Conservation (phyloP, 257 asterid genomes). For the Solanum microdontum region DNA sequence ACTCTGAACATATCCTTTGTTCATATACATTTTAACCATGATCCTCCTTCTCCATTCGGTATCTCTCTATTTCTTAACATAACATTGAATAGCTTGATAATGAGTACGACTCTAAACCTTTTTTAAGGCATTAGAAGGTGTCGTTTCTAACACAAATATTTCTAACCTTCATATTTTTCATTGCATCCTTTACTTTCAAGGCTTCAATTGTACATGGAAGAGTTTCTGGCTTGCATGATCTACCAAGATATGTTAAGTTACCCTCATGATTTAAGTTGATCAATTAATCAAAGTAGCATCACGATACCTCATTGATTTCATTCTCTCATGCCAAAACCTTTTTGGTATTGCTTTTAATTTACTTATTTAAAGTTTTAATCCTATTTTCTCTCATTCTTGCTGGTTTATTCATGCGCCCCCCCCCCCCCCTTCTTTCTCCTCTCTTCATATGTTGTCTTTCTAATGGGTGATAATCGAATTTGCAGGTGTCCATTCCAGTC, state of each 20-base stretch:
- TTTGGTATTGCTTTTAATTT: neutral
- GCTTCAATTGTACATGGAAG: neutral
- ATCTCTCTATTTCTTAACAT: neutral
- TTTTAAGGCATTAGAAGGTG: neutral
- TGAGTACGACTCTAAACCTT: neutral
- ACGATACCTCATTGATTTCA: neutral
- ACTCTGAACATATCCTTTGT: neutral
- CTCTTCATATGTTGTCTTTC: neutral
- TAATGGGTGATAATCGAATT: conserved; percentile 6
- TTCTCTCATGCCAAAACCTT: neutral
- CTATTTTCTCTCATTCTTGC: neutral
- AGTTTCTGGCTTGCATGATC: neutral
- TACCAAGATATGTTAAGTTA: neutral
- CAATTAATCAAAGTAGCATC: neutral
- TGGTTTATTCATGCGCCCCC: neutral
- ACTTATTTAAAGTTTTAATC: neutral
- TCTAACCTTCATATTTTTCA: neutral
- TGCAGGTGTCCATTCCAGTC: conserved; percentile 94
- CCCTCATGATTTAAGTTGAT: neutral
- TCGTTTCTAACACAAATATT: neutral
- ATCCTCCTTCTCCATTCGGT: neutral
- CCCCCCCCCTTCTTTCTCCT: neutral
- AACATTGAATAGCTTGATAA: neutral
- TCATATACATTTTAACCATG: neutral
- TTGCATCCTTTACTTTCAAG: neutral